Base-by-base conservation (phyloP, 2,329 filamentous ascomycete genomes). In the Basipetospora chlamydospora region DNA sequence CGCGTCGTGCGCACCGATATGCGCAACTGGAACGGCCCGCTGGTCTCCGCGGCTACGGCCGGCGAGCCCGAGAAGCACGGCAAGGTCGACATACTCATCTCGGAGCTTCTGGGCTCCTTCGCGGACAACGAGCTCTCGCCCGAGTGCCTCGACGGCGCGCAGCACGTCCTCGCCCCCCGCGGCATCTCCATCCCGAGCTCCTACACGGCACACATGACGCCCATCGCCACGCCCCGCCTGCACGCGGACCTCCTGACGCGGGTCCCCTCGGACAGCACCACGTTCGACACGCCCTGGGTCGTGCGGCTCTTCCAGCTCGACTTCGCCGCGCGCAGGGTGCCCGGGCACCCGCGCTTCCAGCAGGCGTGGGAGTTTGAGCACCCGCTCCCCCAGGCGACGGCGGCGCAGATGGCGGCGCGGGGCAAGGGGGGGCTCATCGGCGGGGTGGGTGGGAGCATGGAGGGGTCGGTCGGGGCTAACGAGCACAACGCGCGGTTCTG, bases 111-210 rank as follows among this genome's bases (percentile, higher is more conserved):
- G 0, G 90, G 86, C 26, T 95, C 87, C 2, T 98, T 96, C 52
- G 90, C 79, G 17, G 90, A 98, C 58, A 98, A 98, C 51, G 90
- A 98, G 58, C 73, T 98, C 8, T 94, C 85, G 0, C 90, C 90
- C 0, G 90, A 98, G 60, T 98, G 90, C 50, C 68, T 98, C 9
- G 90, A 98, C 53, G 90, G 90, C 30, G 87, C 96, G 34, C 88
- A 95, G 52, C 80, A 88, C 49, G 81, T 96, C 29, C 63, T 98
- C n/a, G 64, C 72, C 9, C 67, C 70, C 1, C 73, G 88, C 48
- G 92, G 90, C 25, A 88, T 98, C 47, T 95, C 85, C 2, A 96
- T 98, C 44, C 90, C 90, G 2, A 72, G 77, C 44, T 90, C 82
- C 21, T 98, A 98, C 61, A 93, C 86, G 1, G 88, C 90, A 3